Base-by-base conservation (phyloP, 2,329 filamentous ascomycete genomes). In the Fusarium staphyleae region DNA sequence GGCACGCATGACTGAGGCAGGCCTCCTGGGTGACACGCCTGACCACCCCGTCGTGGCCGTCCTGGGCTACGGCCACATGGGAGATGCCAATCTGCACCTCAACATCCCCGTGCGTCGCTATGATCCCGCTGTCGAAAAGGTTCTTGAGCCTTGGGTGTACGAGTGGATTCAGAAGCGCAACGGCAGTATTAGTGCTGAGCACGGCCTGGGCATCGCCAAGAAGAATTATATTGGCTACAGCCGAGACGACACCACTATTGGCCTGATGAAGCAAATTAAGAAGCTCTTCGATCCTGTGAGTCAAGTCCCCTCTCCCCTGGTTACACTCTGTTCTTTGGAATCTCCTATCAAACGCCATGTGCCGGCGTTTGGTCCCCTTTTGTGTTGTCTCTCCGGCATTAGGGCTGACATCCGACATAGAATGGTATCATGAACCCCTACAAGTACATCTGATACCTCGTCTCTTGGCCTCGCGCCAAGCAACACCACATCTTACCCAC, bases 391-490 rank as follows among this genome's bases (percentile, higher is more conserved):
- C 34, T 29, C 37, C 37, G 48, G 51, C 42, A 34, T 48, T 59
- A 62, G 50, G 59, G 61, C 67, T 71, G 63, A 71, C 67, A 60
- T 45, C 46, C 41, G 40, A 39, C 45, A 16, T 67, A 96, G 91
- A 96, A 96, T 66, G 93, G 92, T 40, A 98, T 98, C 75, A 96
- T 98, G 91, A 98, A 97, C 77, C 93, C 93, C 1, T 98, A 98
- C 81, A 98, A 98, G 77, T 98, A 97, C 74, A 89, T 98, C 63
- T 88, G 50, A 60, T 54, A 57, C 44, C 39, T 47, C 50, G 49
- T 52, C 33, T 41, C 30, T 29, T 53, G 19, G 48, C 26, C 32
- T 48, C 41, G 28, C 55, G 48, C 39, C 55, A 44, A 60, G 41
- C 55, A 48, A 40, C 59, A 60, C 32, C 50, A 45, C 55, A 45